These are phyloP conservation scores for Rhizopogon vesiculosus DNA, from an alignment of 768 basidiomycete genomes.

Conservation along the genomic window DNA sequence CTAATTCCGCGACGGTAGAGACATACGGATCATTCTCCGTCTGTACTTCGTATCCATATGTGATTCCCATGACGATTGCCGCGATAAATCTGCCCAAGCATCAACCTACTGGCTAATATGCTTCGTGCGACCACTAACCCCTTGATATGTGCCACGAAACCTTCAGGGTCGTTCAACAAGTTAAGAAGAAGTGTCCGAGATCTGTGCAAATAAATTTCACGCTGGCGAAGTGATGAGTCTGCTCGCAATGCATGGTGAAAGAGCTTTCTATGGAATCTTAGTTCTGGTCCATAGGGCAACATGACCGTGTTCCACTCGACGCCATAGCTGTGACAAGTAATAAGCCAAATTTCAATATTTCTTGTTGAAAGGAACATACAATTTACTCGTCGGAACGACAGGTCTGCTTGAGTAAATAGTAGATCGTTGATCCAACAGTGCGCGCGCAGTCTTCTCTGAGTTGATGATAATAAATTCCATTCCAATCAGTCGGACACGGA, in stretches of 20 bases:
- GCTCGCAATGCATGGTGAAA: slow-evolving; percentile 10
- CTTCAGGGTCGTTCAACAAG: slow-evolving; percentile 11
- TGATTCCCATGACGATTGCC: slow-evolving; percentile 16
- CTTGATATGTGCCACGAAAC: slow-evolving; percentile 9
- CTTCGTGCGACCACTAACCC: slow-evolving; percentile 7
- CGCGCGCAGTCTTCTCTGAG: slow-evolving; percentile 1
- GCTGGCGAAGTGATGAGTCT: slow-evolving; percentile 8
- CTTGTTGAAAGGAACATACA: not conserved
- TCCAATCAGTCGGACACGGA: not conserved
- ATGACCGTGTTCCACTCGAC: slow-evolving; percentile 18
- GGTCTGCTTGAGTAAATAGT: slow-evolving; percentile 4
- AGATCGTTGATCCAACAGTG: slow-evolving; percentile 1
- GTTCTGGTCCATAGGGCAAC: slow-evolving; percentile 13
- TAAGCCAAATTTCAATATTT: not conserved
- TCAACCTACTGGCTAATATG: not conserved
- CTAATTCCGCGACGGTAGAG: slow-evolving; percentile 9
- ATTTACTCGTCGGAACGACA: not conserved
- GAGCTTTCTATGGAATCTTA: slow-evolving; percentile 14
- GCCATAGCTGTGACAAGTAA: slow-evolving; percentile 14
- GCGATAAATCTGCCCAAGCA: slow-evolving; percentile 10
- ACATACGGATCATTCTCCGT: slow-evolving; percentile 15
- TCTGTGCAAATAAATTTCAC: slow-evolving; percentile 7
- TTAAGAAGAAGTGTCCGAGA: slow-evolving; percentile 3
- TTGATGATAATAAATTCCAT: slow-evolving; percentile 4
- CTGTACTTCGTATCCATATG: slow-evolving; percentile 13